Percentiles rank a stretch among this genome's conserved stretches.
These are phyloP conservation scores for Neofusicoccum umdonicola DNA, from an alignment of 2,329 filamentous ascomycete genomes.

Conservation along the genomic window DNA sequence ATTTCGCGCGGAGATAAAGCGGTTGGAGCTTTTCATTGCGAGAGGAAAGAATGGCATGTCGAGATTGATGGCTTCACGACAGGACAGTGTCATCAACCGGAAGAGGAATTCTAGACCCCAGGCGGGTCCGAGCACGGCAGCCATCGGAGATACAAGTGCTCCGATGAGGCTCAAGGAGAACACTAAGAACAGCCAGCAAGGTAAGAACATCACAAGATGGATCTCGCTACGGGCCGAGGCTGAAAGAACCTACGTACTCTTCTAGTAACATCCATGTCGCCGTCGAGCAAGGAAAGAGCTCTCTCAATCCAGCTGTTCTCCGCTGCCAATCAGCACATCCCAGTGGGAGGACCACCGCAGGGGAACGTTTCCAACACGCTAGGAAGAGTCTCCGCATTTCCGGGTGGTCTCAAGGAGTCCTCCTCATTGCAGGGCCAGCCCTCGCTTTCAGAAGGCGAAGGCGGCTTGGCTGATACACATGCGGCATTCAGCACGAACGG, in stretches of 20 bases:
- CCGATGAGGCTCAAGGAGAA: conserved; percentile 17
- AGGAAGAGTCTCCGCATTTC: background rate
- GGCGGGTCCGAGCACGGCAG: background rate
- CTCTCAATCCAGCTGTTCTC: conserved; percentile 22
- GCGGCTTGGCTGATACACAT: background rate
- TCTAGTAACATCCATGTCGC: conserved; percentile 21
- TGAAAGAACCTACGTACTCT: background rate
- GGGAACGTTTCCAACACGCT: background rate
- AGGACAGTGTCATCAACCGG: conserved; percentile 39
- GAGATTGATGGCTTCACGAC: conserved; percentile 41
- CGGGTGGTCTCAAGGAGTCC: background rate
- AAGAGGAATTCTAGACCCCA: conserved; percentile 20
- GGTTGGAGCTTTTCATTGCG: conserved; percentile 44
- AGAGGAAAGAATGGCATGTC: conserved; percentile 40
- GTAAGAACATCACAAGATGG: background rate
- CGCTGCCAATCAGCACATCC: background rate
- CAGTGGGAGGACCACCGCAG: conserved; percentile 6
- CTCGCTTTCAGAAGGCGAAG: background rate
- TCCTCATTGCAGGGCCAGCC: background rate
- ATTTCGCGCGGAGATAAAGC: conserved; percentile 8
- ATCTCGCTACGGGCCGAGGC: background rate
- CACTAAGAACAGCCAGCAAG: background rate
- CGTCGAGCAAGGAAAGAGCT: conserved; percentile 29
- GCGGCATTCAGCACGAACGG: background rate
- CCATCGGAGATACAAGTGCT: conserved; percentile 20